Evolutionary conservation across 495 filamentous ascomycete genomes (phyloP).

Genomic region (Aspergillus carlsbadensis): DNA sequence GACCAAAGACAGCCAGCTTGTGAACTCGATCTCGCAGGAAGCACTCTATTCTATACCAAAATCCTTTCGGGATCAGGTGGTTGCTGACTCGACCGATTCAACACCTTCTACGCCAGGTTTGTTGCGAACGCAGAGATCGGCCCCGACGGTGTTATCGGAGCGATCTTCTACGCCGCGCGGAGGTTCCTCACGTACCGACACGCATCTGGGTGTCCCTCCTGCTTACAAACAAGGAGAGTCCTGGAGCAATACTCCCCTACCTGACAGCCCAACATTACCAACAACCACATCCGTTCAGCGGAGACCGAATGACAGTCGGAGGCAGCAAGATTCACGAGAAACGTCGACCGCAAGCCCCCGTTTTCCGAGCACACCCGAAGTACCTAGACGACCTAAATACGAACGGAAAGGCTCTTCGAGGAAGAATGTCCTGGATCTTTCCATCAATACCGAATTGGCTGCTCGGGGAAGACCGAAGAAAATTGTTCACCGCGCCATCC

Average conservation of each 20-base stretch:
- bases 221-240: conserved; percentile 36
- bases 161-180: conserved; percentile 13
- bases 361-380: background rate
- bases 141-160: conserved; percentile 31
- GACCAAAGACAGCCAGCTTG: conserved; percentile 3
- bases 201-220: conserved; percentile 36
- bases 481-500: conserved; percentile 41
- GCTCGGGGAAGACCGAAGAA: conserved; percentile 27
- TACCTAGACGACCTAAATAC: background rate
- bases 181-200: conserved; percentile 16
- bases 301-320: conserved; percentile 3
- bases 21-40: conserved; percentile 13
- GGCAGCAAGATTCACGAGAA: conserved; percentile 17
- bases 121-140: conserved; percentile 33
- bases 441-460: conserved; percentile 43
- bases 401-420: conserved; percentile 21
- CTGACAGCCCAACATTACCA: conserved; percentile 44
- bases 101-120: background rate
- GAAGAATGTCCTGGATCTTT: conserved; percentile 45
- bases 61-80: conserved; percentile 8
- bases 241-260: conserved; percentile 41
- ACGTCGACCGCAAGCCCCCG: conserved; percentile 1
- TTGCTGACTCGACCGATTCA: conserved; percentile 3
- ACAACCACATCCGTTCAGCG: conserved; percentile 3
- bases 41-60: background rate